These are phyloP conservation scores for Colletotrichum brevisporum DNA, from an alignment of 2,329 filamentous ascomycete species.

Conservation along the genomic window DNA sequence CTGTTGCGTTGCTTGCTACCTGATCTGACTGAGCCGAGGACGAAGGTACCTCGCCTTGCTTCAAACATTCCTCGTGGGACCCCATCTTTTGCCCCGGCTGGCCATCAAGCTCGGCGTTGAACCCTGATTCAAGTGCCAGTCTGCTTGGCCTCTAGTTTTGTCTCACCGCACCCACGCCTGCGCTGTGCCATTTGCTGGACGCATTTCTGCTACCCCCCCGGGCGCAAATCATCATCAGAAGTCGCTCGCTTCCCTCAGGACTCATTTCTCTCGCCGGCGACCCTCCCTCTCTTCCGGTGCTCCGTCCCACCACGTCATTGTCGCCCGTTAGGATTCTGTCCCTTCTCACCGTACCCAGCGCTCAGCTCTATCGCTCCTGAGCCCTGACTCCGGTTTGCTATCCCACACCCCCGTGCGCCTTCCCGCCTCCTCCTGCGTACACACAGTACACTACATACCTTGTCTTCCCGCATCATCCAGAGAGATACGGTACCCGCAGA, in stretches of 20 bases:
- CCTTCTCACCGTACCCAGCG: conserved; percentile 37
- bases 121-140: conserved; percentile 30
- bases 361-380: neutral
- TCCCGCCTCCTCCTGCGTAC: conserved; percentile 9
- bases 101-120: conserved; percentile 17
- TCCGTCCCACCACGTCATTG: conserved; percentile 28
- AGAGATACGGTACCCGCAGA: conserved; percentile 5
- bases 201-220: conserved; percentile 4
- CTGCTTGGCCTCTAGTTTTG: conserved; percentile 24
- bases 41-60: conserved; percentile 9
- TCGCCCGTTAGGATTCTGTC: conserved; percentile 12
- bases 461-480: neutral
- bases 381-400: neutral
- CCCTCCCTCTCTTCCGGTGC: conserved; percentile 19
- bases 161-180: conserved; percentile 33
- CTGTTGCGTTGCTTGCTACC: neutral
- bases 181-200: conserved; percentile 23
- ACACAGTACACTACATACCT: neutral
- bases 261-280: conserved; percentile 23
- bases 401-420: conserved; percentile 36
- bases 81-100: conserved; percentile 4
- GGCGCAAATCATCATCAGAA: conserved; percentile 11
- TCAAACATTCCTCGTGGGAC: conserved; percentile 11
- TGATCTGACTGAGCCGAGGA: neutral
- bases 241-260: neutral